A percentile compares a stretch with the other conserved stretches of the same genome.
These are phyloP conservation scores for Acmispon strigosus DNA, from an alignment of 306 rosid species.

Conservation along the genomic window DNA sequence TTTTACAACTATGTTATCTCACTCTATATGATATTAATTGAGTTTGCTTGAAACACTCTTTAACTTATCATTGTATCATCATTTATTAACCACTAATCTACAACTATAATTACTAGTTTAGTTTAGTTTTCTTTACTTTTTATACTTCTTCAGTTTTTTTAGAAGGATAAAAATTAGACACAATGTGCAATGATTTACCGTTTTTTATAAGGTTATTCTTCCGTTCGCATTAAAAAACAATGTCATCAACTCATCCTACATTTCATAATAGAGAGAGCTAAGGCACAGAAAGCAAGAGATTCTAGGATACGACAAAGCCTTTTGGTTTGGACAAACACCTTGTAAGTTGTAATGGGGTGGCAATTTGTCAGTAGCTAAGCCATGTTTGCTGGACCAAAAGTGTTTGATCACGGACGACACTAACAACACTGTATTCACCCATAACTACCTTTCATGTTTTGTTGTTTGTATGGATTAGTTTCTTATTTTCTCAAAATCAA, in stretches of 20 bases:
- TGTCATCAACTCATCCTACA: not conserved
- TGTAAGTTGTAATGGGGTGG: constrained; percentile 35
- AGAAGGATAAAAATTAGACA: too few relatives aligned
- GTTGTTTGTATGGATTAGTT: too few relatives aligned
- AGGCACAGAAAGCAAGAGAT: constrained; percentile 23
- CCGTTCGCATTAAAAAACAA: not conserved
- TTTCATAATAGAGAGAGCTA: not conserved
- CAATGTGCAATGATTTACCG: too few relatives aligned
- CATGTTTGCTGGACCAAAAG: constrained; percentile 21
- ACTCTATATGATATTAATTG: too few relatives aligned
- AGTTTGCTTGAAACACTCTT: too few relatives aligned
- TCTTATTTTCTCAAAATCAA: too few relatives aligned
- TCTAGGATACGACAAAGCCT: constrained; percentile 45
- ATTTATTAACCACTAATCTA: too few relatives aligned
- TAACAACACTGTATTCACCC: constrained; percentile 18
- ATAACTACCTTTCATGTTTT: not conserved
- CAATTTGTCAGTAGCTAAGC: constrained; percentile 26
- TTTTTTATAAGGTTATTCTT: not conserved
- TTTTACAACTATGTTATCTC: too few relatives aligned
- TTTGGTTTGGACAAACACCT: constrained; percentile 5
- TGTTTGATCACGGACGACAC: constrained; percentile 38
- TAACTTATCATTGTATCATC: too few relatives aligned
- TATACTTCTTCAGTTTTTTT: too few relatives aligned
- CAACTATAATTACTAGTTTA: too few relatives aligned
- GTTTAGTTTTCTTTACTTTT: too few relatives aligned